Base-by-base conservation (phyloP, 129 eudicot species). In the Artemisia annua region DNA sequence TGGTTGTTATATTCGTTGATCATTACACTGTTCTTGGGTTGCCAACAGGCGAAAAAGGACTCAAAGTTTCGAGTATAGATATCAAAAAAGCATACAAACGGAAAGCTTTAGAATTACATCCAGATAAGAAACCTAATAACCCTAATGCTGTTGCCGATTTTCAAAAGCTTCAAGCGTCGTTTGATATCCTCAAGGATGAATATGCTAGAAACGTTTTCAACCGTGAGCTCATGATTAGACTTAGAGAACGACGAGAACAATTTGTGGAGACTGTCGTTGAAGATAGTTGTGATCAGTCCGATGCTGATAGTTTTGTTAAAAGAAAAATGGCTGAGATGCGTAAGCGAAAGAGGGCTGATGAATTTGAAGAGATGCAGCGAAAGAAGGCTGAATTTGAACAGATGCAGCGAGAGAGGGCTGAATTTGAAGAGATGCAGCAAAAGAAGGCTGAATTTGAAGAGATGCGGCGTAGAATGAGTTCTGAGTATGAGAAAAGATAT, bases 101-200 rank as follows among this genome's bases (percentile, higher is more conserved):
- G 16, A 60, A 60, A n/a, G 65, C 65, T 60, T 22, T 60, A 18
- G 5, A 18, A 60, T 60, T 60, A 7, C 65, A 60, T 60, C 65
- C 44, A 0, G 65, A 60, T 60, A 60, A 60, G 9, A 11, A 32
- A 60, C 15, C 26, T 7, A 7, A 60, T 24, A n/a, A 24, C 26
- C 65, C 65, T 20, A 60, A 60, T 32, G 46, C 66, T 0, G 43
- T 61, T 61, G 66, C 66, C 1, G 66, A 61, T 19, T 61, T 61
- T 14, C 66, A 61, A 61, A 28, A 22, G 46, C 46, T 61, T 26
- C 66, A 61, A 61, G 44, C 39, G 4, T 61, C 46, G 26, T 61
- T 20, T 26, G 46, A 24, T 13, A 26, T 61, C 66, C 66, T 61
- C 18, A 26, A 61, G 11, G 66, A 61, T 61, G 63, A 57, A 57